phyloP scores from a whole-genome alignment of 2,329 filamentous ascomycete genomes.

The Ophiosphaerella korrae region DNA sequence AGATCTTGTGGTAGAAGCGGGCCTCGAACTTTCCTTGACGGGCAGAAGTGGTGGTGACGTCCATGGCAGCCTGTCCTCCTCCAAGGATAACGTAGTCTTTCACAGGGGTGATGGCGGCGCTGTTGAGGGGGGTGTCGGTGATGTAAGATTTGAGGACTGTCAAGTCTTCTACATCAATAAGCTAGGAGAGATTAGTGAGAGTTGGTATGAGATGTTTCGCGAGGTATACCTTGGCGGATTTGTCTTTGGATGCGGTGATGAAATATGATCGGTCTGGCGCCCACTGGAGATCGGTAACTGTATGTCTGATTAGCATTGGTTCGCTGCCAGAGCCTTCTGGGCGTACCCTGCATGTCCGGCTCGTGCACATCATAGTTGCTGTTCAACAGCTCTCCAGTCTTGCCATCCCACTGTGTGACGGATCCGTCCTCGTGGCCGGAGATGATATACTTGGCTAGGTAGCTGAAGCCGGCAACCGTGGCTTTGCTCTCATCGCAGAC shows the following conservation, averaged over 20 bases:
- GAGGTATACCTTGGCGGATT: constrained; percentile 79
- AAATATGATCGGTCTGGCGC: constrained; percentile 93
- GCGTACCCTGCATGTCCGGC: constrained; percentile 75
- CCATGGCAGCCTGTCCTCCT: constrained; percentile 98
- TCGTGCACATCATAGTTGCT: constrained; percentile 84
- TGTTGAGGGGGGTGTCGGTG: constrained; percentile 95
- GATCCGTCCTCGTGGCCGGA: constrained; percentile 96
- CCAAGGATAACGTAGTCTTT: constrained; percentile 98
- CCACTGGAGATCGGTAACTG: constrained; percentile 95
- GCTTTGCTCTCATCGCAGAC: constrained; percentile 92
- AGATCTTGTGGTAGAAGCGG: constrained; percentile 99
- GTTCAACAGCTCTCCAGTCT: constrained; percentile 83
- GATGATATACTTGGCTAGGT: constrained; percentile 93
- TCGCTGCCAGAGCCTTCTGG: not conserved
- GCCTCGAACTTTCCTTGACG: constrained; percentile 99
- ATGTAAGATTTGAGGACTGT: constrained; percentile 90
- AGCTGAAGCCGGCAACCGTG: constrained; percentile 96
- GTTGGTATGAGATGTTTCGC: not conserved
- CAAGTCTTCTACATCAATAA: constrained; percentile 84
- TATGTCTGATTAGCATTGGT: constrained; percentile 65
- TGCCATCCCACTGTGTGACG: constrained; percentile 87
- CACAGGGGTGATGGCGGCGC: constrained; percentile 88
- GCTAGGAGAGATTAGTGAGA: constrained; percentile 51
- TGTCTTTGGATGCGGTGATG: constrained; percentile 98
- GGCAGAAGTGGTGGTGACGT: constrained; percentile 88